Evolutionary conservation across 805 yeast species (phyloP).

Genomic region (Yarrowia sp.): DNA sequence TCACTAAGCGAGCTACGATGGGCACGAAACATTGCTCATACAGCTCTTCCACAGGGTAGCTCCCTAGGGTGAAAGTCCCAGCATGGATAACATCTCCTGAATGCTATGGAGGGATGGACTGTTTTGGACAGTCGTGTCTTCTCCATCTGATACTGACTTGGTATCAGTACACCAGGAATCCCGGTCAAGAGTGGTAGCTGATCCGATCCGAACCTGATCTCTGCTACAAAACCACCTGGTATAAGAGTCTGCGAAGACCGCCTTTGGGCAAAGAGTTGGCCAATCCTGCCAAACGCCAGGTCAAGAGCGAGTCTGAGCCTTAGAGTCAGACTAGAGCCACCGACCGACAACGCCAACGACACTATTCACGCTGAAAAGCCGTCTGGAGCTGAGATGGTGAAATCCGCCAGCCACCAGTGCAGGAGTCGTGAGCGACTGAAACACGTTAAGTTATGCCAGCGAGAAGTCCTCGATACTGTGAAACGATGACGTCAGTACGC

Average conservation of each 20-base stretch:
- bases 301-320: background rate
- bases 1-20: background rate
- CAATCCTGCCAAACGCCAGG: conserved; percentile 12
- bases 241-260: conserved; percentile 9
- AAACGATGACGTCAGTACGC: conserved; percentile 12
- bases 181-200: conserved; percentile 10
- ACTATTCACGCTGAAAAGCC: conserved; percentile 4
- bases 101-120: conserved; percentile 9
- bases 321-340: background rate
- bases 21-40: conserved; percentile 5
- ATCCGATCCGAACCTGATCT: conserved; percentile 9
- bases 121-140: background rate
- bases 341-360: conserved; percentile 7
- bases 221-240: conserved; percentile 3
- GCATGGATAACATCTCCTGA: conserved; percentile 7
- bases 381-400: conserved; percentile 7
- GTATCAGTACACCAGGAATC: conserved; percentile 19
- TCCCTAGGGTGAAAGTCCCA: conserved; percentile 13
- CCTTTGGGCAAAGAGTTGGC: conserved; percentile 9
- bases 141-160: conserved; percentile 12
- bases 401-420: conserved; percentile 7
- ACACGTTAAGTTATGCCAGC: conserved; percentile 18
- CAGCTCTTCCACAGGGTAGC: conserved; percentile 1
- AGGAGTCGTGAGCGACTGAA: conserved; percentile 5
- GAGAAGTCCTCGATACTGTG: background rate